These are phyloP conservation scores for Kwoniella bestiolae DNA, from an alignment of 768 basidiomycete species.

Conservation along the genomic window DNA sequence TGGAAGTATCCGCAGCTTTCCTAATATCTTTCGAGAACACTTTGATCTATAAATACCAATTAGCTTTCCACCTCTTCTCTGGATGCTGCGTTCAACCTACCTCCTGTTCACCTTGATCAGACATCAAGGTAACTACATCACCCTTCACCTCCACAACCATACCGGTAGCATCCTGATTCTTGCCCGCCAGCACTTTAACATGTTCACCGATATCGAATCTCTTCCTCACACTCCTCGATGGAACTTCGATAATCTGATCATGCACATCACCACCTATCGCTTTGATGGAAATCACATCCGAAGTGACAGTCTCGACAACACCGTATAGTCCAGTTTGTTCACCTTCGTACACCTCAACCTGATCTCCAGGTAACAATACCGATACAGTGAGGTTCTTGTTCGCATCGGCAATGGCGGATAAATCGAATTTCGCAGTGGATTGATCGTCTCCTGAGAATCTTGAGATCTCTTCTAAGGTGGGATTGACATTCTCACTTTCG, in stretches of 20 bases:
- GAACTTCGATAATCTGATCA: conserved; percentile 51
- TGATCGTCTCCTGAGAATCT: conserved; percentile 75
- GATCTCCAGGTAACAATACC: conserved; percentile 95
- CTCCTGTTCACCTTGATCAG: conserved; percentile 97
- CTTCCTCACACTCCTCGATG: conserved; percentile 84
- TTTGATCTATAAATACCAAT: conserved; percentile 69
- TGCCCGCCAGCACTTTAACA: conserved; percentile 95
- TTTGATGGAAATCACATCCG: conserved; percentile 83
- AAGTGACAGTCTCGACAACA: conserved; percentile 82
- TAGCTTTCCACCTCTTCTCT: background rate
- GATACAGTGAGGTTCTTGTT: conserved; percentile 87
- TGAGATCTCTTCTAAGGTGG: conserved; percentile 94
- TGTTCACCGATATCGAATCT: conserved; percentile 96
- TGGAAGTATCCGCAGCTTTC: conserved; percentile 96
- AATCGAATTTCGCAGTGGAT: conserved; percentile 71
- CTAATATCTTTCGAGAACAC: conserved; percentile 97
- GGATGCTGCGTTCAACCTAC: conserved; percentile 58
- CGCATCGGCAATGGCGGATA: conserved; percentile 89
- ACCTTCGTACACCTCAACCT: conserved; percentile 95
- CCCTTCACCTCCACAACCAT: conserved; percentile 89
- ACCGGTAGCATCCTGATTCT: conserved; percentile 93
- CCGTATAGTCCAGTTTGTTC: conserved; percentile 93
- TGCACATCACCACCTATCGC: conserved; percentile 71
- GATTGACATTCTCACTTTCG: conserved; percentile 81
- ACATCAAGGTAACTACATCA: conserved; percentile 84